phyloP scores from a whole-genome alignment of 2,329 filamentous ascomycete species.

The Penicillium concentricum region DNA sequence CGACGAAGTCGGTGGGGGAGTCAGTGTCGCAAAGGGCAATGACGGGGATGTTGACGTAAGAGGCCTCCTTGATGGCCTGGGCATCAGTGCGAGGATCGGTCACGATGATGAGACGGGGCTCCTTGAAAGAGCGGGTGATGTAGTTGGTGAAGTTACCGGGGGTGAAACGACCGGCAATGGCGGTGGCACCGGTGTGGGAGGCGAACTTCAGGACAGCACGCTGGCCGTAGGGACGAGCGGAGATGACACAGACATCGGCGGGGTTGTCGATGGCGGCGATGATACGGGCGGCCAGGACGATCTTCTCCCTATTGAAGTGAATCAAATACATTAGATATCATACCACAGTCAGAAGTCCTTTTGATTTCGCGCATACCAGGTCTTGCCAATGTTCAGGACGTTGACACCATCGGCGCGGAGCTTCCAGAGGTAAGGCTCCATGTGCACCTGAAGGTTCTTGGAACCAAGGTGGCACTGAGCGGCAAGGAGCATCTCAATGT shows the following conservation, averaged over 20 bases:
- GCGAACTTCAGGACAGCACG: conserved; percentile 99
- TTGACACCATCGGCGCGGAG: conserved; percentile 98
- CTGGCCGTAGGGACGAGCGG: conserved; percentile 98
- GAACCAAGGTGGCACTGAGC: conserved; percentile 94
- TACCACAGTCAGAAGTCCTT: not conserved
- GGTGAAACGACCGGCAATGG: conserved; percentile 99
- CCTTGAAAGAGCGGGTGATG: conserved; percentile 99
- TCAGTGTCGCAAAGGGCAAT: conserved; percentile 99
- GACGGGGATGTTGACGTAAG: conserved; percentile 99
- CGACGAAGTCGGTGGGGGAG: conserved; percentile 98
- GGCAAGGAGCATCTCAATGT: conserved; percentile 99
- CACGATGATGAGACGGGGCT: conserved; percentile 98
- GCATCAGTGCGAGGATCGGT: conserved; percentile 99
- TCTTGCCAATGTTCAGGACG: conserved; percentile 99
- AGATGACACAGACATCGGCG: conserved; percentile 98
- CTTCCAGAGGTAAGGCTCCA: conserved; percentile 99
- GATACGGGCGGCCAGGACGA: conserved; percentile 96
- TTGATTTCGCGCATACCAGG: conserved; percentile 66
- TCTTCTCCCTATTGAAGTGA: conserved; percentile 79
- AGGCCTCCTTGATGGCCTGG: conserved; percentile 99
- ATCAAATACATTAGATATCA: conserved; percentile 21
- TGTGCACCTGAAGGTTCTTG: conserved; percentile 99
- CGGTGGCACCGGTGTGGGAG: conserved; percentile 93
- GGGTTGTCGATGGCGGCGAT: conserved; percentile 99
- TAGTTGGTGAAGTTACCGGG: conserved; percentile 99